Conservation (phyloP, 2,329 filamentous ascomycete genomes). For the Fusarium palustre region DNA sequence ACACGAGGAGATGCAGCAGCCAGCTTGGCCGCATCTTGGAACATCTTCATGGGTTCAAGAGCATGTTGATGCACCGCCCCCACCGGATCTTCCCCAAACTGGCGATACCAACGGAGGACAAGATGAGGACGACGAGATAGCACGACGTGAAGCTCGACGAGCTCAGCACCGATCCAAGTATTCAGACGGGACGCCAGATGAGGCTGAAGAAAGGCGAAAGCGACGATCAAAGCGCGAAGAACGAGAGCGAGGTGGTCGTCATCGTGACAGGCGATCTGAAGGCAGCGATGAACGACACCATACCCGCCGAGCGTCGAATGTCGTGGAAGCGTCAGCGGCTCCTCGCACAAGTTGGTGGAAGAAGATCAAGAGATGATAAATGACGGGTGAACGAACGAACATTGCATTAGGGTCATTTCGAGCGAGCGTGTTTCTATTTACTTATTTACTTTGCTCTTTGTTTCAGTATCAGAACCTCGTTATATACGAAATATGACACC, state of each 20-base stretch:
- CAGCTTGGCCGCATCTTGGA: constrained; percentile 71
- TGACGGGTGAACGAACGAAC: constrained; percentile 45
- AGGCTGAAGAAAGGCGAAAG: constrained; percentile 58
- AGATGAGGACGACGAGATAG: constrained; percentile 59
- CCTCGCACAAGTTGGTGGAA: constrained; percentile 71
- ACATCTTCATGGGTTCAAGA: constrained; percentile 76
- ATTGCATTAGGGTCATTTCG: constrained; percentile 40
- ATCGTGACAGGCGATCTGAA: constrained; percentile 53
- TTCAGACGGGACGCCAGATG: constrained; percentile 57
- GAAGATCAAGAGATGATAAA: constrained; percentile 62
- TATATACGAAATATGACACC: constrained; percentile 17
- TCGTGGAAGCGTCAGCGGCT: constrained; percentile 58
- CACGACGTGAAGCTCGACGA: constrained; percentile 61
- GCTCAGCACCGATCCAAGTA: constrained; percentile 59
- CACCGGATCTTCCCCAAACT: constrained; percentile 58
- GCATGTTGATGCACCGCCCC: constrained; percentile 70
- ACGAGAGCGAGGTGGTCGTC: constrained; percentile 43
- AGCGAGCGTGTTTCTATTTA: constrained; percentile 45
- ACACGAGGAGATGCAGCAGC: constrained; percentile 50
- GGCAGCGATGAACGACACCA: constrained; percentile 60
- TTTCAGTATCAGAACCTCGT: constrained; percentile 20
- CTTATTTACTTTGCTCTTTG: constrained; percentile 31
- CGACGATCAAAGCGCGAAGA: constrained; percentile 60
- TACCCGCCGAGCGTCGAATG: constrained; percentile 55
- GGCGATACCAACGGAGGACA: constrained; percentile 51